These are phyloP conservation scores for Boletus barrowsii DNA, from an alignment of 768 basidiomycete genomes.

Conservation along the genomic window DNA sequence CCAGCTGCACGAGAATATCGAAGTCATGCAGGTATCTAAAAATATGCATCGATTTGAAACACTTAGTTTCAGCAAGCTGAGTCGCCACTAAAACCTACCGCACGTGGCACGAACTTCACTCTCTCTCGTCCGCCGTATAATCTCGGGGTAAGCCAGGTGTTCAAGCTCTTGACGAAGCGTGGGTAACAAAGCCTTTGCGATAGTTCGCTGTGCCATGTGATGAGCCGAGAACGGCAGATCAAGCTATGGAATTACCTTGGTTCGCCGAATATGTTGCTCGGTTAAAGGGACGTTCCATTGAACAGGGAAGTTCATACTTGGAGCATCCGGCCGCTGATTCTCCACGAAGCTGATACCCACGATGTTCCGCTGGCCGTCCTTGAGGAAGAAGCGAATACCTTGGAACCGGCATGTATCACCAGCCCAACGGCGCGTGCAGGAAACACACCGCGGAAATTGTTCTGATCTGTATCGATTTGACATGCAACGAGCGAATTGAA, in stretches of 20 bases:
- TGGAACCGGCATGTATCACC: conserved; percentile 87
- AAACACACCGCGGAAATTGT: conserved; percentile 75
- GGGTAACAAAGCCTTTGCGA: conserved; percentile 66
- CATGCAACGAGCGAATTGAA: conserved; percentile 82
- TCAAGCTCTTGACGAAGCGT: conserved; percentile 60
- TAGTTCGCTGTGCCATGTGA: conserved; percentile 47
- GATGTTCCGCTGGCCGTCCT: conserved; percentile 55
- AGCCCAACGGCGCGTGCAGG: conserved; percentile 83
- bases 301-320: conserved; percentile 58
- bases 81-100: conserved; percentile 46
- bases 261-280: conserved; percentile 47
- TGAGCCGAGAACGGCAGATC: conserved; percentile 7
- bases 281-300: conserved; percentile 64
- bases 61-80: conserved; percentile 1
- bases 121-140: conserved; percentile 73
- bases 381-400: conserved; percentile 75
- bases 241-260: conserved; percentile 48
- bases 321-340: conserved; percentile 53
- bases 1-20: conserved; percentile 86
- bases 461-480: conserved; percentile 72
- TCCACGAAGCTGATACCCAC: conserved; percentile 70
- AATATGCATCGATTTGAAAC: conserved; percentile 8
- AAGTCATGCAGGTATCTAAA: conserved; percentile 90
- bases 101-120: conserved; percentile 83
- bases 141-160: conserved; percentile 53